These are phyloP conservation scores for Epichloe scottii DNA, from an alignment of 2,329 filamentous ascomycete species.

Conservation along the genomic window DNA sequence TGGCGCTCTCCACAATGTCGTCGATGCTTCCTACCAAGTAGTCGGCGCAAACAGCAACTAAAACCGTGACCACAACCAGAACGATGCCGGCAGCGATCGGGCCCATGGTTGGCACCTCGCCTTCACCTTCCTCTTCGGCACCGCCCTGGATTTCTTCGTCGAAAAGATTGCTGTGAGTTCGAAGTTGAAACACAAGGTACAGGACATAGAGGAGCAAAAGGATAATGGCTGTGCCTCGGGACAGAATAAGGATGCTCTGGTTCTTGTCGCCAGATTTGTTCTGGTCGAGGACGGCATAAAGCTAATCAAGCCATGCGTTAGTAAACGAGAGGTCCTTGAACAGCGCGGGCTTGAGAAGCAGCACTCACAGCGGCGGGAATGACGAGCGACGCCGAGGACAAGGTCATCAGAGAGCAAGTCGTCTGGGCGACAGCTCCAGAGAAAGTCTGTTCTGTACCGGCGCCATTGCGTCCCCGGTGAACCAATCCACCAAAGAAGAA, in stretches of 20 bases:
- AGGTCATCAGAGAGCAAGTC: constrained; percentile 60
- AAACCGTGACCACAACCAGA: constrained; percentile 54
- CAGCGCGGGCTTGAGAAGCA: too few relatives aligned
- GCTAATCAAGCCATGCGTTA: constrained; percentile 21
- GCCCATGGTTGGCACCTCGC: constrained; percentile 41
- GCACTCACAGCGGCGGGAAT: constrained; percentile 54
- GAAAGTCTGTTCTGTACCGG: constrained; percentile 56
- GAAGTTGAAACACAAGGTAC: constrained; percentile 68
- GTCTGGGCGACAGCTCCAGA: constrained; percentile 68
- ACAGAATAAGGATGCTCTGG: constrained; percentile 55
- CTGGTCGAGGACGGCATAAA: constrained; percentile 51
- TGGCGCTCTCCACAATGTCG: constrained; percentile 52
- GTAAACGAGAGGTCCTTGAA: background rate
- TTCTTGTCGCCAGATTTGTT: constrained; percentile 27
- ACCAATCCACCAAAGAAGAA: constrained; percentile 63
- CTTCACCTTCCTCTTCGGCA: constrained; percentile 28
- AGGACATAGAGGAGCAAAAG: constrained; percentile 62
- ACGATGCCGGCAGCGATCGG: constrained; percentile 52
- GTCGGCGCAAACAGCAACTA: constrained; percentile 64
- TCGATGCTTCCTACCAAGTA: constrained; percentile 69
- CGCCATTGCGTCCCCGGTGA: constrained; percentile 43
- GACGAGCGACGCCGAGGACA: constrained; percentile 65
- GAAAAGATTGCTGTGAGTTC: constrained; percentile 62
- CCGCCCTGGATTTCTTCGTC: constrained; percentile 38
- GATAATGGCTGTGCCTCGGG: constrained; percentile 64